Conservation (phyloP, 768 basidiomycete genomes). For the Candolleomyces eurysporus region DNA sequence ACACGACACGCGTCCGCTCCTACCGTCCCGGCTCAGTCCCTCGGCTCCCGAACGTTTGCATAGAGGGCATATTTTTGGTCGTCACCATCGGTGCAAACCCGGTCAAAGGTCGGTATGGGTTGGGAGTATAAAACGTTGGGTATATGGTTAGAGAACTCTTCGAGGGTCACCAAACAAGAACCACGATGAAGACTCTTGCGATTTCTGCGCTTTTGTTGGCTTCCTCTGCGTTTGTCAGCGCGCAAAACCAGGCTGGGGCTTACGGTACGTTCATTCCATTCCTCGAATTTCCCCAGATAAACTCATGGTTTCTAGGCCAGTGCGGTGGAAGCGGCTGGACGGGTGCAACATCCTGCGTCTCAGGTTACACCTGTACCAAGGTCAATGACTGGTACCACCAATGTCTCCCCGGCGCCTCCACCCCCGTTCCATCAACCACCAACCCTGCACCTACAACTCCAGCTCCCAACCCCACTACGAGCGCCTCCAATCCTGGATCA, state of each 20-base stretch:
- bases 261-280: background rate
- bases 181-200: background rate
- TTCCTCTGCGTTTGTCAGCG: background rate
- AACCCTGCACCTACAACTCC: conserved; percentile 14
- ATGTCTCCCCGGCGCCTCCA: conserved; percentile 41
- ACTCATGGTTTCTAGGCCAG: conserved; percentile 26
- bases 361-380: conserved; percentile 45
- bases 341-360: conserved; percentile 48
- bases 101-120: conserved; percentile 1
- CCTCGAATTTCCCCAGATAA: background rate
- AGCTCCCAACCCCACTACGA: conserved; percentile 8
- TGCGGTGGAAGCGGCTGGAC: conserved; percentile 54
- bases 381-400: conserved; percentile 51
- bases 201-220: background rate
- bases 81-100: conserved; percentile 1
- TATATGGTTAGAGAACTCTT: background rate
- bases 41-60: no score
- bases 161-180: background rate
- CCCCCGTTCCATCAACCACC: conserved; percentile 12
- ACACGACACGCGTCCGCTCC: no score
- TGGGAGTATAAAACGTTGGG: background rate
- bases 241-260: conserved; percentile 1
- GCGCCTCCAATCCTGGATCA: conserved; percentile 6
- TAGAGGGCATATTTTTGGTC: no score
- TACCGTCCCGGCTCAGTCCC: no score